These are phyloP conservation scores for Fusarium sp. DNA, from an alignment of 2,329 filamentous ascomycete species.

Conservation along the genomic window DNA sequence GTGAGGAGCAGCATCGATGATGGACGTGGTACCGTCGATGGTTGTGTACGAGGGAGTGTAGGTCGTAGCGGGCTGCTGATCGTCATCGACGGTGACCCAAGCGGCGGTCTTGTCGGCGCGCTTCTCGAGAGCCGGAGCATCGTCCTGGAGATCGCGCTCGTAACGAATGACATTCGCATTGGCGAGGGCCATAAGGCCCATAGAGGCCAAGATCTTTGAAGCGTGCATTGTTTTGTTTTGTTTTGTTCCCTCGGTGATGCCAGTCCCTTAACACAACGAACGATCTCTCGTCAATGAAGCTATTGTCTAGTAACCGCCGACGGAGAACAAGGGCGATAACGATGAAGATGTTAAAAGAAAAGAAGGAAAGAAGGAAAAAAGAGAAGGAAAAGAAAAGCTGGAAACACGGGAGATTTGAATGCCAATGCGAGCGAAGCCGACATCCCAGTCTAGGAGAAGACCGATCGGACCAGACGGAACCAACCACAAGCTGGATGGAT, in stretches of 20 bases:
- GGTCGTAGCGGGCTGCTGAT: constrained; percentile 58
- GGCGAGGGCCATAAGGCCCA: constrained; percentile 47
- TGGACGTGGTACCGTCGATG: constrained; percentile 56
- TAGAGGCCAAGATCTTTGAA: constrained; percentile 46
- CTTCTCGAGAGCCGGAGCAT: constrained; percentile 35
- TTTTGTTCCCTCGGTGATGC: constrained; percentile 4
- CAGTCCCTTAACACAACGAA: constrained; percentile 7
- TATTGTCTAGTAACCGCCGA: constrained; percentile 24
- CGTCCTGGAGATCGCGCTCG: constrained; percentile 22
- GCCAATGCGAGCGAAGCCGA: constrained; percentile 7
- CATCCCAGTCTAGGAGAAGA: constrained; percentile 20
- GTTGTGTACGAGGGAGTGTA: constrained; percentile 62
- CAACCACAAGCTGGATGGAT: constrained; percentile 37
- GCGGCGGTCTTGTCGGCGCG: constrained; percentile 54
- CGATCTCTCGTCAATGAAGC: constrained; percentile 8
- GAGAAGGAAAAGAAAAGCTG: constrained; percentile 17
- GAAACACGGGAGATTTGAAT: constrained; percentile 24
- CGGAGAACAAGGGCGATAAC: constrained; percentile 29
- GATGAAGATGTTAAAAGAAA: constrained; percentile 11
- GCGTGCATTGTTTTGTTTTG: constrained; percentile 47
- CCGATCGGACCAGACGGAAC: constrained; percentile 38
- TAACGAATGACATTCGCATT: constrained; percentile 40
- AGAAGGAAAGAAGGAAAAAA: neutral
- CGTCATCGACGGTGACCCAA: constrained; percentile 64
- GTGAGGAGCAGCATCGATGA: constrained; percentile 55